Conservation (phyloP, 495 filamentous ascomycete genomes). For the Neurospora tetraspora region DNA sequence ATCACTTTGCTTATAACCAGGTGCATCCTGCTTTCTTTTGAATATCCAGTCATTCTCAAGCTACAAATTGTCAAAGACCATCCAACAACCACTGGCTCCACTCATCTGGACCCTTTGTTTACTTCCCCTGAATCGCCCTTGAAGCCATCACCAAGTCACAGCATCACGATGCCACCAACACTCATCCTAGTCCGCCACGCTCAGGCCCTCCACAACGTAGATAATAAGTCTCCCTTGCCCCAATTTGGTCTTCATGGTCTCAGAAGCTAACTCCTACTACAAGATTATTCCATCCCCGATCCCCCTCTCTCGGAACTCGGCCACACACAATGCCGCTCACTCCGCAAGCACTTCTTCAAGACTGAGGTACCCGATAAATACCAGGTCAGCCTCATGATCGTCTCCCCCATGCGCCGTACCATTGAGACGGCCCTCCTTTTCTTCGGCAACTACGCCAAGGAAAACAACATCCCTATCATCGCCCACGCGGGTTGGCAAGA, state of each 20-base stretch:
- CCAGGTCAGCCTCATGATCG: conserved; percentile 44
- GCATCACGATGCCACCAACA: conserved; percentile 41
- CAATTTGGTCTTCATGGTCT: not conserved
- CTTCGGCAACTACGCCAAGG: conserved; percentile 39
- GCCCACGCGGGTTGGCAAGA: conserved; percentile 49
- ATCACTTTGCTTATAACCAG: not conserved
- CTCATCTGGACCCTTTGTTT: not conserved
- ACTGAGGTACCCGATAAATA: conserved; percentile 35
- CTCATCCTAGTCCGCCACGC: conserved; percentile 52
- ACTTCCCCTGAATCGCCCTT: not conserved
- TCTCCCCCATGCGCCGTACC: conserved; percentile 49
- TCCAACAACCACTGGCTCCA: not conserved
- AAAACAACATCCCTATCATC: conserved; percentile 39
- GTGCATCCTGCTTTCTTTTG: not conserved
- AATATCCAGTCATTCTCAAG: not conserved
- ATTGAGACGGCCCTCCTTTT: conserved; percentile 44
- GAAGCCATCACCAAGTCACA: not conserved
- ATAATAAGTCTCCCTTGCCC: conserved; percentile 22
- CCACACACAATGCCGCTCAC: conserved; percentile 37
- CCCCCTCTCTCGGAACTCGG: conserved; percentile 47
- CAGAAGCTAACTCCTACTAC: conserved; percentile 24
- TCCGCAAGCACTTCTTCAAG: conserved; percentile 32
- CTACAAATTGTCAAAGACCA: not conserved
- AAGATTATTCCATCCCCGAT: conserved; percentile 42
- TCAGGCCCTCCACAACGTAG: conserved; percentile 45